A percentile compares a stretch with the other conserved stretches of the same genome.
Evolutionary conservation across 805 yeast species (phyloP).

Genomic region (Wickerhamomyces silvicola): DNA sequence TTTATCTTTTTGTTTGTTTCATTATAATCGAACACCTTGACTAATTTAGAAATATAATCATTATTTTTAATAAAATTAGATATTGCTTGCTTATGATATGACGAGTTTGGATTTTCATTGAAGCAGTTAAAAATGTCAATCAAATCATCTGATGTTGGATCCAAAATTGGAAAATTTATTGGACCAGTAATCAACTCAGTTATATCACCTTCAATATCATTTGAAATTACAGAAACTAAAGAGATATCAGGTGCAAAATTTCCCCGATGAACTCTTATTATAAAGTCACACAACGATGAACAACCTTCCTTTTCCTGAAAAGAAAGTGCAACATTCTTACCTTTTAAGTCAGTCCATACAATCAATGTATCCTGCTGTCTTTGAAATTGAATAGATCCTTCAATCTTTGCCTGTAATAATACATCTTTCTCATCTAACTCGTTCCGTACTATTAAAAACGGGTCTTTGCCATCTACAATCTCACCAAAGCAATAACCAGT

Average conservation of each 20-base stretch:
- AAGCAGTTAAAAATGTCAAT: slow-evolving; percentile 48
- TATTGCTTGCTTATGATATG: slow-evolving; percentile 55
- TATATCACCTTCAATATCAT: slow-evolving; percentile 43
- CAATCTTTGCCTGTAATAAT: slow-evolving; percentile 59
- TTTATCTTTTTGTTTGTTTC: slow-evolving; percentile 48
- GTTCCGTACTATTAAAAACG: slow-evolving; percentile 65
- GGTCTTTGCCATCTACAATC: slow-evolving; percentile 29
- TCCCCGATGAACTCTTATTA: slow-evolving; percentile 56
- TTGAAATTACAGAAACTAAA: slow-evolving; percentile 58
- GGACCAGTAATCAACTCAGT: slow-evolving; percentile 83
- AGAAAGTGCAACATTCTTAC: slow-evolving; percentile 77
- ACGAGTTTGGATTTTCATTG: slow-evolving; percentile 48
- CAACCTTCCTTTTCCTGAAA: slow-evolving; percentile 93
- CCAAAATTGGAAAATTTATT: slow-evolving; percentile 52
- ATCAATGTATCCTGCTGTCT: slow-evolving; percentile 91
- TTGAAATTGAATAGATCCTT: slow-evolving; percentile 77
- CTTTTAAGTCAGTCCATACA: slow-evolving; percentile 80
- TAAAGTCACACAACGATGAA: slow-evolving; percentile 71
- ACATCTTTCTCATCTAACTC: slow-evolving; percentile 56
- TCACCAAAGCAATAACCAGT: slow-evolving; percentile 87
- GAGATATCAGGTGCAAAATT: slow-evolving; percentile 59
- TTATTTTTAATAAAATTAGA: slow-evolving; percentile 47
- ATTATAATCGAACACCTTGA: slow-evolving; percentile 45
- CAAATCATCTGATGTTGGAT: slow-evolving; percentile 45
- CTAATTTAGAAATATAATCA: slow-evolving; percentile 47